Evolutionary conservation across 768 basidiomycete genomes (phyloP), one percentile per base, ranked within the genome.

Genomic region (Rhizopogon roseolus): DNA sequence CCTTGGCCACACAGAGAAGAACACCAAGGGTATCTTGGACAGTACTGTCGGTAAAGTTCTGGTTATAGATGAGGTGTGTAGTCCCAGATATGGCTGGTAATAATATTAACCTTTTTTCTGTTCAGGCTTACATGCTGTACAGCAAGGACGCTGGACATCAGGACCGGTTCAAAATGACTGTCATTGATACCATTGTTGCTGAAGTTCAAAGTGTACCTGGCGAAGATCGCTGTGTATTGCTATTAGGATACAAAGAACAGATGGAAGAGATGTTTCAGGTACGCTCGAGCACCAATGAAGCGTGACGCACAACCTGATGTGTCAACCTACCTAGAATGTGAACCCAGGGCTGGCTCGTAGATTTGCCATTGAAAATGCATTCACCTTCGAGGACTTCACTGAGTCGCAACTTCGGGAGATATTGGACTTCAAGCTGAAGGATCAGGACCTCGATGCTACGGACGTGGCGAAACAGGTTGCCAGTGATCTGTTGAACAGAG

Each of bases 211-310:
- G 77, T 42, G 76, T 76, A 0, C 82, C 82, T 1, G 85, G 86
- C 4, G 86, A 88, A 61, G 86, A 88, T 62, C 75, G 85, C 29
- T 86, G 84, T 50, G 81, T 88, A 0, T 68, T 88, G 10, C 64
- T 88, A 41, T 62, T 85, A 1, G 86, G 86, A 0, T 88, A 88
- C 65, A 79, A 81, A 54, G 72, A 79, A 5, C 73, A 86, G 59
- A 87, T 88, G 77, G 63, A 68, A n/a, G 81, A 87, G 25, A 88
- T 88, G 87, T 87, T 87, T 66, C 83, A 85, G 71, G 86, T 79
- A 63, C 42, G 70, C 54, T 16, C 43, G 4, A n/a, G 22, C 22
- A 22, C 22, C 22, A n/a, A 38, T n/a, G 32, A 22, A 2, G 0
- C 4, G 17, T 27, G 4, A 1, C 16, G 22, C 36, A 8, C n/a